phyloP scores from a whole-genome alignment of 768 basidiomycete species.

The Psilocybe subaeruginosa region DNA sequence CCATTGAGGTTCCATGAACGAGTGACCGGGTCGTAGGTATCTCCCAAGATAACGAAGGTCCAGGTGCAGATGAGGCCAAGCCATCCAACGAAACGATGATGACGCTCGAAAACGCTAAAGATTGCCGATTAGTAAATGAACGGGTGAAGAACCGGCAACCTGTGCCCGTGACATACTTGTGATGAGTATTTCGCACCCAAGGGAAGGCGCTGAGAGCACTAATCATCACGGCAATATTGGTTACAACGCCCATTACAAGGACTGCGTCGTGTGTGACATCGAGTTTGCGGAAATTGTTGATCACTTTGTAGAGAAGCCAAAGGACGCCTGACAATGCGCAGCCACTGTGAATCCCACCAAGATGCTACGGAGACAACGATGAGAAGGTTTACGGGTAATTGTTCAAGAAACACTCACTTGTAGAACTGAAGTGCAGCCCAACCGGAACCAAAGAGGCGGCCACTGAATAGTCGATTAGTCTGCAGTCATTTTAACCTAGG shows the following conservation, averaged over 20 bases:
- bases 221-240: constrained; percentile 56
- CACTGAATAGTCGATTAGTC: constrained; percentile 44
- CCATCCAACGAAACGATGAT: constrained; percentile 84
- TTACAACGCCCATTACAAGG: constrained; percentile 63
- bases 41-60: constrained; percentile 69
- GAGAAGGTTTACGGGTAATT: constrained; percentile 11
- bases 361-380: constrained; percentile 46
- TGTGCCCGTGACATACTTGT: constrained; percentile 57
- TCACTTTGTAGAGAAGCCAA: constrained; percentile 70
- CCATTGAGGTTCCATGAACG: constrained; percentile 61
- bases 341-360: constrained; percentile 80
- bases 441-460: constrained; percentile 72
- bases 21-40: constrained; percentile 59
- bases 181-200: constrained; percentile 80
- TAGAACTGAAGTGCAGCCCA: constrained; percentile 73
- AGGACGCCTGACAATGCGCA: constrained; percentile 71
- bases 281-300: constrained; percentile 54
- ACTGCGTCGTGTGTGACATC: constrained; percentile 56
- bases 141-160: neutral
- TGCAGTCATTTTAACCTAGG: neutral
- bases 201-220: constrained; percentile 72
- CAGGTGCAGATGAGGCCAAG: constrained; percentile 55
- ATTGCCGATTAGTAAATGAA: constrained; percentile 2
- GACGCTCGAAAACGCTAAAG: constrained; percentile 73
- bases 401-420: constrained; percentile 43